Evolutionary conservation across 2,329 filamentous ascomycete genomes (phyloP), one percentile per base, ranked within the genome.

Genomic region (Ceratocystis colombiana): DNA sequence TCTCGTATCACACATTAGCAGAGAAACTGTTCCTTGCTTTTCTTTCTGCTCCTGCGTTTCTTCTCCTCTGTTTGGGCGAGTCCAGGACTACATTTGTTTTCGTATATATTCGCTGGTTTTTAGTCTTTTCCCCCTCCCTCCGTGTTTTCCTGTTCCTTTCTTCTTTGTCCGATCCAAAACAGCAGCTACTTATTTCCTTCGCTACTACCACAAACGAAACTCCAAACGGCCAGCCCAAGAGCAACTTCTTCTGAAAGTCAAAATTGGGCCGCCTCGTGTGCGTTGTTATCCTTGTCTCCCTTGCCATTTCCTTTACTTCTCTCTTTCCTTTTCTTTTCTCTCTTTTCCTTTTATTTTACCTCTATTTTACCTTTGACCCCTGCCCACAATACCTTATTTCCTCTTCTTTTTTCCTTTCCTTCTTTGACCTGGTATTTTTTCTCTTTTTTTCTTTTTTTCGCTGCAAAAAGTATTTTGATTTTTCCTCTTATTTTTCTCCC

Each of bases 291-390:
- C 28, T 22, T 55, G 28, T 22, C 17, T 64, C 15, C 46, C 55
- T n/a, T 12, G 17, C 41, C 55, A 7, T 44, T 55, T 28, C 12
- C 25, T 20, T 12, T 28, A 22, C 28, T 25, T 44, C 5, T 33
- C 30, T 64, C 46, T 53, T 37, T 37, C 10, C 22, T 7, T 33
- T 44, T 20, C 20, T 41, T 33, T 57, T n/a, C 22, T 20, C 20
- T 64, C 62, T 28, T 64, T 20, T 50, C 22, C 10, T 45, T 62
- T 62, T 62, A 45, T 62, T 62, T 45, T 45, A 45, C 28, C 20
- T 62, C 10, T 45, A 22, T 62, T 44, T 44, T 62, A 41, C 45
- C 22, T n/a, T 6, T 20, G 5, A 28, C 25, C 30, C 30, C 12
- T 61, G 12, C 37, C 37, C 25, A 33, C 30, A n/a, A 22, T n/a